Evolutionary conservation across 352 stramenopile genomes (phyloP).

Genomic region (Globisporangium orthogonon): DNA sequence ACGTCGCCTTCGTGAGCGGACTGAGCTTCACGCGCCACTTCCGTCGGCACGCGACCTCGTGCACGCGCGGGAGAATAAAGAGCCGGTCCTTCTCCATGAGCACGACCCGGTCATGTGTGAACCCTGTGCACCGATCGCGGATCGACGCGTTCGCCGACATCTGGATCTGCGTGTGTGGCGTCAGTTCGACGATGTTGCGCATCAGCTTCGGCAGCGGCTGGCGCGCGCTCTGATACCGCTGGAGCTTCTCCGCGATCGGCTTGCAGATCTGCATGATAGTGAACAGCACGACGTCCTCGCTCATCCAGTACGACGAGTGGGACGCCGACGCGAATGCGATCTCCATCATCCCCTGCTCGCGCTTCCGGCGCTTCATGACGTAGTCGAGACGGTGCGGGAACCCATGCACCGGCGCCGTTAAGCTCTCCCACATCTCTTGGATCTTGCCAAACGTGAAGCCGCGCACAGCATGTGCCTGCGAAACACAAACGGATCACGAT

Average conservation of each 20-base stretch:
- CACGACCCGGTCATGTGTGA: slow-evolving; percentile 69
- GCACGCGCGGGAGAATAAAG: slow-evolving; percentile 52
- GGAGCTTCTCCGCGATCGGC: slow-evolving; percentile 74
- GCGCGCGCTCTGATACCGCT: slow-evolving; percentile 75
- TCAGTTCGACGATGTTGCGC: slow-evolving; percentile 76
- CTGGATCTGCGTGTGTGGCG: slow-evolving; percentile 54
- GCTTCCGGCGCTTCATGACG: slow-evolving; percentile 63
- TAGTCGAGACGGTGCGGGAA: slow-evolving; percentile 82
- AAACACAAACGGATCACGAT: not conserved
- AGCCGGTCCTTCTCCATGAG: slow-evolving; percentile 68
- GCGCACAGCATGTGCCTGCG: slow-evolving; percentile 53
- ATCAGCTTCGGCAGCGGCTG: slow-evolving; percentile 66
- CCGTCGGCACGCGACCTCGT: slow-evolving; percentile 58
- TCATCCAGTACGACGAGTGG: slow-evolving; percentile 89
- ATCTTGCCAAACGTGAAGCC: slow-evolving; percentile 67
- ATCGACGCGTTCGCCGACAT: slow-evolving; percentile 72
- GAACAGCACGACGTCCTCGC: slow-evolving; percentile 82
- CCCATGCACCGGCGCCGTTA: slow-evolving; percentile 64
- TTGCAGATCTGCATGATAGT: slow-evolving; percentile 81
- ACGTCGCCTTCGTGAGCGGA: slow-evolving; percentile 40
- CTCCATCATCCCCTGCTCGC: slow-evolving; percentile 84
- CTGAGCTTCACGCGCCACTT: slow-evolving; percentile 68
- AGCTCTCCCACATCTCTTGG: slow-evolving; percentile 63
- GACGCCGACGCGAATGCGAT: slow-evolving; percentile 74
- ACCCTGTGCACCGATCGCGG: slow-evolving; percentile 68